Evolutionary conservation across 2,329 filamentous ascomycete genomes (phyloP).

Genomic region (Neoscytalidium dimidiatum): DNA sequence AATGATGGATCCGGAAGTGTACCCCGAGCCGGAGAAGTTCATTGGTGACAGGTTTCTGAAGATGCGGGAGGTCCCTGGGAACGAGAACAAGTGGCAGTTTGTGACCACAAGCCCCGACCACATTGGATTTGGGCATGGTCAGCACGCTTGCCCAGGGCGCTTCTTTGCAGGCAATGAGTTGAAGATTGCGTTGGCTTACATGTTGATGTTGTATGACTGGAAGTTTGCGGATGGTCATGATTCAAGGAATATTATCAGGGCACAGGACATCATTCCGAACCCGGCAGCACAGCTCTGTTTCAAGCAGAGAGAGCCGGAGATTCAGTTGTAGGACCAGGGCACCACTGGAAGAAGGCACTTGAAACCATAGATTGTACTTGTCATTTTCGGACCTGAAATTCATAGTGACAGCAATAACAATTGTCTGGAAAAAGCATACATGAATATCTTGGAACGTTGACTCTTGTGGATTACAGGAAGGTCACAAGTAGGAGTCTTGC

Average conservation of each 20-base stretch:
- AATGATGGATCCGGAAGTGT: neutral
- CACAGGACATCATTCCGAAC: neutral
- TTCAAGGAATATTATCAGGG: neutral
- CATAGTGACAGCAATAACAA: no score
- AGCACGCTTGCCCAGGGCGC: slow-evolving; percentile 34
- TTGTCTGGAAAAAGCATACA: no score
- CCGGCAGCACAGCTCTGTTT: neutral
- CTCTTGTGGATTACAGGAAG: no score
- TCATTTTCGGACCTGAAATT: no score
- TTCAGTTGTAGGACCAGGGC: neutral
- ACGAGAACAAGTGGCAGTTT: neutral
- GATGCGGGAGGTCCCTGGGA: neutral
- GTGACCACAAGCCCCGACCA: neutral
- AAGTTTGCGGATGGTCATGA: neutral
- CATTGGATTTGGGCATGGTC: neutral
- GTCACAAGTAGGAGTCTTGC: no score
- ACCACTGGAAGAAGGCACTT: no score
- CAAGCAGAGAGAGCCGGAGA: neutral
- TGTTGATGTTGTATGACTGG: slow-evolving; percentile 30
- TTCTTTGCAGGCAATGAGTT: slow-evolving; percentile 36
- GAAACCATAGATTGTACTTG: no score
- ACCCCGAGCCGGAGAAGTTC: neutral
- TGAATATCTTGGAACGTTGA: no score
- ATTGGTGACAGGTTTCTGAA: neutral
- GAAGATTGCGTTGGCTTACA: slow-evolving; percentile 32